Evolutionary conservation across 208 protist species (phyloP).

Genomic region (Leishmania turanica): DNA sequence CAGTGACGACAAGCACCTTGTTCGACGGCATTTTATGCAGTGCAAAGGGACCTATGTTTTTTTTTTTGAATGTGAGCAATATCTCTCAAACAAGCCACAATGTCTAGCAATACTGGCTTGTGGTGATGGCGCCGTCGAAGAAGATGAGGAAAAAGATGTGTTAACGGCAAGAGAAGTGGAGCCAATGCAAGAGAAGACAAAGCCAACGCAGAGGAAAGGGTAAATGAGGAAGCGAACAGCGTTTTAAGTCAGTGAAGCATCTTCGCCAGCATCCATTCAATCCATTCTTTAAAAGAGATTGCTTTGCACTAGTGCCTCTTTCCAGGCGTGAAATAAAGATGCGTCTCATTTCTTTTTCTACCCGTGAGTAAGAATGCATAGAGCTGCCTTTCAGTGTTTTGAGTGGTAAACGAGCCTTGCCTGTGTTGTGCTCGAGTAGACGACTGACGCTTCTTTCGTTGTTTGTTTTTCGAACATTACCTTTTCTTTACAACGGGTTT

Average conservation of each 20-base stretch:
- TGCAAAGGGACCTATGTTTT: not conserved
- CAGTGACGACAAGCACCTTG: constrained; percentile 17
- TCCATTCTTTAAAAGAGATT: not conserved
- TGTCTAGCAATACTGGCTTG: not conserved
- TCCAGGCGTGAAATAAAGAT: not conserved
- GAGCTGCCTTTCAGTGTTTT: not conserved
- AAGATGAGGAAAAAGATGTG: not conserved
- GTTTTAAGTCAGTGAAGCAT: not conserved
- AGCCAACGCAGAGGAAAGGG: not conserved
- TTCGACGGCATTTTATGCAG: constrained; percentile 26
- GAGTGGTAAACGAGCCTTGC: not conserved
- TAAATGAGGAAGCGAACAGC: not conserved
- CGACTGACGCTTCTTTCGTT: constrained; percentile 4
- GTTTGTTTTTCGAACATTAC: not conserved
- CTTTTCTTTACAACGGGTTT: not conserved
- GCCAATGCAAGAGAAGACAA: not conserved
- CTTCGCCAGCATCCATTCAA: not conserved
- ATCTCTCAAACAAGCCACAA: not conserved
- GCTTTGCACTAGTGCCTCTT: not conserved
- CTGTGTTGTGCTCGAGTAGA: not conserved
- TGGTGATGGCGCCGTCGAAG: not conserved
- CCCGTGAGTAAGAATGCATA: not conserved
- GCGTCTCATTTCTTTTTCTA: not conserved
- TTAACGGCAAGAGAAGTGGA: not conserved
- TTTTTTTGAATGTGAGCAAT: not conserved